phyloP scores from a whole-genome alignment of 345 rosid species.

The Acer yangbiense region DNA sequence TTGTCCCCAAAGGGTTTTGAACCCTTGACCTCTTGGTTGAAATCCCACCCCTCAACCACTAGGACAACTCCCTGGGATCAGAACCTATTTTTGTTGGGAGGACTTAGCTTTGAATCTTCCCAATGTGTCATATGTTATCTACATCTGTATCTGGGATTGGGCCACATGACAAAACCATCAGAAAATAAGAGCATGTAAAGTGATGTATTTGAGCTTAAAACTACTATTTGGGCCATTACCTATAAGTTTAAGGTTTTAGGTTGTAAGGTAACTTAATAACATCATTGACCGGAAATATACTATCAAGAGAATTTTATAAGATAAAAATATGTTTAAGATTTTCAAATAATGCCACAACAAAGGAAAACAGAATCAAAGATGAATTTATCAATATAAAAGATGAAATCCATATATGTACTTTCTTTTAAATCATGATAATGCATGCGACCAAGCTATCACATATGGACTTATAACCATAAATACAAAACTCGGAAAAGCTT shows the following conservation, averaged over 20 bases:
- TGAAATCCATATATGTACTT: neutral
- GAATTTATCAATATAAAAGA: neutral
- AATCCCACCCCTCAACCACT: neutral
- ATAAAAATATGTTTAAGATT: neutral
- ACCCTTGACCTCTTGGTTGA: neutral
- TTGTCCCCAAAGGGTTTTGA: neutral
- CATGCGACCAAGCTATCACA: neutral
- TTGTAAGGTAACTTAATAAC: neutral
- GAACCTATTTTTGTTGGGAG: neutral
- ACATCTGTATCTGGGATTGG: too few species aligned
- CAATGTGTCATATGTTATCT: too few species aligned
- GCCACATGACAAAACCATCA: too few species aligned
- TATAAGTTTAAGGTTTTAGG: neutral
- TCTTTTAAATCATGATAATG: neutral
- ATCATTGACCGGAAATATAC: neutral
- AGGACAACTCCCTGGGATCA: neutral
- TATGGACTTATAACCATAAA: neutral
- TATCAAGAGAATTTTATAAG: neutral
- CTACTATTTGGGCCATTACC: neutral
- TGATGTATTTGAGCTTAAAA: neutral
- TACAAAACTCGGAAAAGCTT: slow-evolving; percentile 16
- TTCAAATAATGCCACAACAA: neutral
- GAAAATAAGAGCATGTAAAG: too few species aligned
- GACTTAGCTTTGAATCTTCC: neutral
- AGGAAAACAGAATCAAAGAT: neutral